These are phyloP conservation scores for Bipolaris oryzae DNA, from an alignment of 2,329 filamentous ascomycete genomes.

Conservation along the genomic window DNA sequence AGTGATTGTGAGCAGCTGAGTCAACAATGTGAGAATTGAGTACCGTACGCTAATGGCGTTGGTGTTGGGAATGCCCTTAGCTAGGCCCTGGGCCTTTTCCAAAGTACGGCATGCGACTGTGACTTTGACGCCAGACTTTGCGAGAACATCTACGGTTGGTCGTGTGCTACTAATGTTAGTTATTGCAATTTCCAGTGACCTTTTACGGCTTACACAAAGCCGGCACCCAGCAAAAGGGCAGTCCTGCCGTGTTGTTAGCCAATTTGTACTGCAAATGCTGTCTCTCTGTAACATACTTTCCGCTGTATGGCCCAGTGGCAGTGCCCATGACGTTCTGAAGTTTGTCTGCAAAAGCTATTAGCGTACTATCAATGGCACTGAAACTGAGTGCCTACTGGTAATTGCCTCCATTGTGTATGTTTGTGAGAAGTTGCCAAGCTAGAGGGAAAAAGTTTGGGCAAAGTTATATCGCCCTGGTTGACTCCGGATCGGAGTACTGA, in stretches of 20 bases:
- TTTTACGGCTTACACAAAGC: conserved; percentile 46
- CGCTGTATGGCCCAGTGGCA: conserved; percentile 30
- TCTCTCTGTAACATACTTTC: conserved; percentile 39
- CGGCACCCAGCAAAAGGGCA: conserved; percentile 48
- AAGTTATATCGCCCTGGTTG: conserved; percentile 34
- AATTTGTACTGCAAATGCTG: background rate
- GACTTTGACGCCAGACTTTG: conserved; percentile 62
- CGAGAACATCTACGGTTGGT: conserved; percentile 65
- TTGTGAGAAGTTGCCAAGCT: conserved; percentile 15
- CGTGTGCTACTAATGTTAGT: conserved; percentile 49
- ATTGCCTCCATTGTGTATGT: conserved; percentile 47
- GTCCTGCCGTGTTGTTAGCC: conserved; percentile 37
- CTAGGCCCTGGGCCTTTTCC: conserved; percentile 75
- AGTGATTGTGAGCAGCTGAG: conserved; percentile 36
- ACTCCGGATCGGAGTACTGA: conserved; percentile 42
- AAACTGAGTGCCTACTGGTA: conserved; percentile 30
- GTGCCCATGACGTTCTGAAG: conserved; percentile 41
- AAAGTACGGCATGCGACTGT: conserved; percentile 80
- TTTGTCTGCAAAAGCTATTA: conserved; percentile 38
- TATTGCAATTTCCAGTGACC: background rate
- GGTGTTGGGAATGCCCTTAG: conserved; percentile 71
- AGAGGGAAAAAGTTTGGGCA: conserved; percentile 17
- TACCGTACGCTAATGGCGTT: conserved; percentile 63
- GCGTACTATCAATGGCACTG: conserved; percentile 12
- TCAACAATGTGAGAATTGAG: background rate